Base-by-base conservation (phyloP, 2,329 filamentous ascomycete genomes). In the Colletotrichum truncatum region DNA sequence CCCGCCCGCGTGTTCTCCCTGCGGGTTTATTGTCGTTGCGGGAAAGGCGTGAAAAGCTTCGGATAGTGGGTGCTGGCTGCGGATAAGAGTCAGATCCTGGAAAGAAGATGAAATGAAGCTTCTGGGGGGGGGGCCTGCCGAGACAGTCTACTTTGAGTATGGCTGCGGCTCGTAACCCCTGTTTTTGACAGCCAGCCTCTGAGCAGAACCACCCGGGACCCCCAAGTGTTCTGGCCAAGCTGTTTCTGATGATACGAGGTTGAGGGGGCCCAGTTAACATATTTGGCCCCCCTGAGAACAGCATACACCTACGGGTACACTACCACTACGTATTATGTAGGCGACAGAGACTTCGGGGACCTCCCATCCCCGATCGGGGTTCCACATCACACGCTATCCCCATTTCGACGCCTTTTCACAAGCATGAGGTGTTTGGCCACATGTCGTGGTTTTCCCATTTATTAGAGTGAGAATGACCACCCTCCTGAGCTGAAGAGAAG, bases 211-310 rank as follows among this genome's bases (percentile, higher is more conserved):
- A 43, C 49, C 30, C 16, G 25, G 39, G n/a, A n/a, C n/a, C n/a
- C 55, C 61, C 53, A 21, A 36, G 28, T 36, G 11, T 11, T 14
- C 12, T 16, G 26, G 49, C 53, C 58, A 64, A 53, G 48, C 56
- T 26, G 25, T 25, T 61, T 59, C 21, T 34, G 43, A 32, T 6
- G 6, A 32, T 49, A 34, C 25, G 46, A 49, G 8, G 46, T 28
- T 10, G 21, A 49, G 23, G n/a, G 11, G n/a, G 11, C 16, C 46
- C 25, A 49, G 21, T 49, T 18, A 49, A 11, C 16, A 18, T 32
- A 16, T 18, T 28, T 32, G 26, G 9, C n/a, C n/a, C 26, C 26
- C 26, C 46, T 49, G 46, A 10, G 32, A 49, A 49, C 32, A 34
- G 46, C 26, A 32, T 49, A n/a, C n/a, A n/a, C n/a, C n/a, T n/a